phyloP scores from a whole-genome alignment of 73 alveolate species.

The Symbiodinium natans region DNA sequence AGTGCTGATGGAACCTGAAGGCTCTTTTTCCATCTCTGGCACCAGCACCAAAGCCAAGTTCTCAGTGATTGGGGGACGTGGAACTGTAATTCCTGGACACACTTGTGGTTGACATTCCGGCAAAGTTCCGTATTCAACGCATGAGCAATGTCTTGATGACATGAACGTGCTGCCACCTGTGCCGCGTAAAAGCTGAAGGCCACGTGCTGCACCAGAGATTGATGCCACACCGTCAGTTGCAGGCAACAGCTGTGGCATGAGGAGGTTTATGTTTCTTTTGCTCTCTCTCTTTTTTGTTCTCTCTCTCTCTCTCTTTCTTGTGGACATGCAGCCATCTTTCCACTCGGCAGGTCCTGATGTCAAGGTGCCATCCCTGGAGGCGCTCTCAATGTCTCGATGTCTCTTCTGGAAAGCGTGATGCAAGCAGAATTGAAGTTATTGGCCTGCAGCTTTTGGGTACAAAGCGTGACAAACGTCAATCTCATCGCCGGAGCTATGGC shows the following conservation, averaged over 20 bases:
- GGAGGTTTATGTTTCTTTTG: too few relatives aligned
- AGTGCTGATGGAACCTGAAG: too few relatives aligned
- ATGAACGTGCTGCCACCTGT: too few relatives aligned
- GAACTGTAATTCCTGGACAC: too few relatives aligned
- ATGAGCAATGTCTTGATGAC: too few relatives aligned
- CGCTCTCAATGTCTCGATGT: neutral
- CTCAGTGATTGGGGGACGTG: too few relatives aligned
- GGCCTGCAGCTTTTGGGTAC: neutral
- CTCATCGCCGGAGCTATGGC: neutral
- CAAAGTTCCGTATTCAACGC: too few relatives aligned
- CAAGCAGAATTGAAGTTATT: neutral
- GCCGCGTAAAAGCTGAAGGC: too few relatives aligned
- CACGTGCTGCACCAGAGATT: neutral
- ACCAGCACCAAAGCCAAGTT: neutral
- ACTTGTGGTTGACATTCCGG: too few relatives aligned
- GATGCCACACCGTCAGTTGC: neutral
- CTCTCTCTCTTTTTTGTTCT: too few relatives aligned
- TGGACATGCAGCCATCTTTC: too few relatives aligned
- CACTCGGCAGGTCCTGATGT: neutral
- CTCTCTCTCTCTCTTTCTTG: neutral
- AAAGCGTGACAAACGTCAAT: too few relatives aligned
- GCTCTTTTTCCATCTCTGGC: constrained; percentile 10
- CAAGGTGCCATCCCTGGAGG: neutral
- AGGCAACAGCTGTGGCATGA: neutral
- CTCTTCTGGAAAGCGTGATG: neutral